Conservation (phyloP, 495 filamentous ascomycete genomes). For the Tuber borchii region DNA sequence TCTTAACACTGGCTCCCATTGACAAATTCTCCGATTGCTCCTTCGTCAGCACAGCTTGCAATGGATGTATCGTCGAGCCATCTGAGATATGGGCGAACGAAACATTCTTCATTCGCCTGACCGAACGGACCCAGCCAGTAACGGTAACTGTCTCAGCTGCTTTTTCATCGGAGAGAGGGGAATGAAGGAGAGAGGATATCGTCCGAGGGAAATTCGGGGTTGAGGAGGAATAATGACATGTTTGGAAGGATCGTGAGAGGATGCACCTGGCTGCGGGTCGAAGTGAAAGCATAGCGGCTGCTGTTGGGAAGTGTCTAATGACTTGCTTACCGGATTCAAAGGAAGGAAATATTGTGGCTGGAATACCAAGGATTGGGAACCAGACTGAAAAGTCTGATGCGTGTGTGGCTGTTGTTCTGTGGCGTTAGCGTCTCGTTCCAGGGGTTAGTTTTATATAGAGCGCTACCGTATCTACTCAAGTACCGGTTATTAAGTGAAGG, state of each 20-base stretch:
- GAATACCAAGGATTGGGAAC: conserved; percentile 27
- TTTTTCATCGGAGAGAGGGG: conserved; percentile 8
- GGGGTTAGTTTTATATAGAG: no score
- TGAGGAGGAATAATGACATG: conserved; percentile 10
- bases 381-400: background rate
- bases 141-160: conserved; percentile 49
- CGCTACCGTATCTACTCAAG: no score
- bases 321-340: background rate
- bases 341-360: conserved; percentile 7
- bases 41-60: conserved; percentile 77
- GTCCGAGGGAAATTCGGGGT: conserved; percentile 24
- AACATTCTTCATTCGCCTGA: conserved; percentile 75
- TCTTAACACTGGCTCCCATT: conserved; percentile 69
- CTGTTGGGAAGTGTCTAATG: conserved; percentile 6
- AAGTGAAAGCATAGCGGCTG: conserved; percentile 24
- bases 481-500: background rate
- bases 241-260: conserved; percentile 11
- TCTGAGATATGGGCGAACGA: conserved; percentile 82
- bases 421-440: background rate
- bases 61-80: conserved; percentile 68
- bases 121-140: conserved; percentile 73
- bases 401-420: background rate
- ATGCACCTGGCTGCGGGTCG: conserved; percentile 22
- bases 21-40: conserved; percentile 72
- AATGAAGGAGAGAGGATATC: conserved; percentile 34